Percentiles rank a stretch among this genome's conserved stretches.
phyloP scores from a whole-genome alignment of 805 yeast species.

The Kluyveromyces lactis region DNA sequence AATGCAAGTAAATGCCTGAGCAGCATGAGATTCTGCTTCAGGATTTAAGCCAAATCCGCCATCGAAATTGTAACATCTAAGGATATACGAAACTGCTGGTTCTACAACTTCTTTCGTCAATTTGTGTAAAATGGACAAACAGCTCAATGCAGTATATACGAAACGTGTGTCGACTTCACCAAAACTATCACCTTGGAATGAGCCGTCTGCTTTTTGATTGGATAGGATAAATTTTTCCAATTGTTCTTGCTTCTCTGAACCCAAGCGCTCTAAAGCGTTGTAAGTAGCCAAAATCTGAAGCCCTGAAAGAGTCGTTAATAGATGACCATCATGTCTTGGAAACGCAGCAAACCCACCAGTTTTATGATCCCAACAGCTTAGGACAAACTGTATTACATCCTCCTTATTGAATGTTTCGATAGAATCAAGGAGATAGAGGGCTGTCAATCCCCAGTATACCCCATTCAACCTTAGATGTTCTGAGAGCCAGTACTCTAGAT shows the following conservation, averaged over 20 bases:
- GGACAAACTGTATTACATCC: conserved; percentile 61
- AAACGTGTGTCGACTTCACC: conserved; percentile 94
- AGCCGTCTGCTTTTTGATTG: conserved; percentile 44
- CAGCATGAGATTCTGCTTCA: conserved; percentile 93
- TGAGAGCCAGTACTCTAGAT: conserved; percentile 75
- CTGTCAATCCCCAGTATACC: conserved; percentile 89
- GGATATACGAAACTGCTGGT: conserved; percentile 58
- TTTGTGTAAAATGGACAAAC: conserved; percentile 59
- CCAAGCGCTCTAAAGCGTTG: conserved; percentile 43
- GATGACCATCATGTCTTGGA: conserved; percentile 83
- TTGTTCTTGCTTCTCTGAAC: conserved; percentile 21
- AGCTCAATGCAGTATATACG: conserved; percentile 71
- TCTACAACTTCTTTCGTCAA: conserved; percentile 48
- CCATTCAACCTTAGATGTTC: conserved; percentile 91
- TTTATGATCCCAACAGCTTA: conserved; percentile 49
- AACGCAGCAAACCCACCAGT: conserved; percentile 85
- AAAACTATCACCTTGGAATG: conserved; percentile 81
- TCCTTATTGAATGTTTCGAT: conserved; percentile 48
- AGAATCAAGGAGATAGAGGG: conserved; percentile 53
- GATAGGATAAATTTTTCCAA: conserved; percentile 32
- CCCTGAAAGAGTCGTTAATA: conserved; percentile 78
- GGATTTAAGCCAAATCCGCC: conserved; percentile 95
- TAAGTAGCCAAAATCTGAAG: conserved; percentile 69
- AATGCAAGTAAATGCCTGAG: conserved; percentile 80
- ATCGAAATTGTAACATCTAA: conserved; percentile 77